phyloP scores from a whole-genome alignment of 1,284 basidiomycete species.

The Puccinia horiana region DNA sequence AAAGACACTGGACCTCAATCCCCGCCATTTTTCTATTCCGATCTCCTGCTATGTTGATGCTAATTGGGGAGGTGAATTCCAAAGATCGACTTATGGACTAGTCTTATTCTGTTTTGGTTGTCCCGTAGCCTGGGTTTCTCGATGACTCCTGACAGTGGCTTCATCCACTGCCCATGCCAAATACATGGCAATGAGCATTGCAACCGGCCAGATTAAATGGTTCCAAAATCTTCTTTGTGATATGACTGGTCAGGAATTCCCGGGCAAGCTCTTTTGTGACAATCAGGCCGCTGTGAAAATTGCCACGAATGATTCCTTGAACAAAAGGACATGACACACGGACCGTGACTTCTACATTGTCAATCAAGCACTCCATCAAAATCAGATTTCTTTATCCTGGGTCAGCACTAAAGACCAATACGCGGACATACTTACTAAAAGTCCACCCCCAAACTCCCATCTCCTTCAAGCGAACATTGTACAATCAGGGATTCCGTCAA shows the following conservation, averaged over 20 bases:
- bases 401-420: background rate
- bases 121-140: conserved; percentile 8
- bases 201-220: background rate
- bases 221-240: conserved; percentile 9
- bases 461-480: background rate
- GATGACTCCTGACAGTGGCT: background rate
- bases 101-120: background rate
- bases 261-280: background rate
- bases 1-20: background rate
- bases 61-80: conserved; percentile 8
- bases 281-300: background rate
- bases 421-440: background rate
- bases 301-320: background rate
- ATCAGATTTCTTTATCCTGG: background rate
- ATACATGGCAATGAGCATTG: conserved; percentile 9
- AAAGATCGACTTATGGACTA: conserved; percentile 1
- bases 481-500: too few species aligned
- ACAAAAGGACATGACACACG: conserved; percentile 19
- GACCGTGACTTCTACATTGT: conserved; percentile 14
- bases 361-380: background rate
- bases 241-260: background rate
- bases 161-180: conserved; percentile 3
- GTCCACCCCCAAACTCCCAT: background rate
- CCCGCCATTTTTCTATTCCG: background rate
- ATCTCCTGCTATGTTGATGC: conserved; percentile 4